A percentile compares a stretch with the other conserved stretches of the same genome.
phyloP scores from a whole-genome alignment of 345 rosid genomes.

The Rhizophora apiculata region DNA sequence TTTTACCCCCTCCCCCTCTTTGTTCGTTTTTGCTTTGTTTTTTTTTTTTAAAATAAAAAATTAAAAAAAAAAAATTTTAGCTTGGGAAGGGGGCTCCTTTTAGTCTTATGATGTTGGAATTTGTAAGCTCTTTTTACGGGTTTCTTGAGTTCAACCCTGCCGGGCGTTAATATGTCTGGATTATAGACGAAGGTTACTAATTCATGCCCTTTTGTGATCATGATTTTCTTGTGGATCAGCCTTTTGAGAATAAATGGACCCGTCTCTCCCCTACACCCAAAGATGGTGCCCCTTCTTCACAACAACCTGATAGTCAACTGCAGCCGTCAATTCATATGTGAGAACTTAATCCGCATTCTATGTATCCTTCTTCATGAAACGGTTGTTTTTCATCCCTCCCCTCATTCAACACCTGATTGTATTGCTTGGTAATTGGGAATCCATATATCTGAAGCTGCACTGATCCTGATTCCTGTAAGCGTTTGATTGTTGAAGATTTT shows the following conservation, averaged over 20 bases:
- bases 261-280: constrained; percentile 43
- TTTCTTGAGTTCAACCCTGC: no score
- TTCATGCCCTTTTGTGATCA: no score
- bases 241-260: constrained; percentile 74
- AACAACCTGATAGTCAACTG: constrained; percentile 46
- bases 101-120: no score
- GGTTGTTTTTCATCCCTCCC: no score
- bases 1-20: not conserved
- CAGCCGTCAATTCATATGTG: constrained; percentile 64
- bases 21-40: not conserved
- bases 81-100: no score
- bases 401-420: no score
- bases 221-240: constrained; percentile 34
- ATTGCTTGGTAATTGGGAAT: constrained; percentile 6
- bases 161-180: no score
- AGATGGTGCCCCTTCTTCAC: constrained; percentile 37
- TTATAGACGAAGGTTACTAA: no score
- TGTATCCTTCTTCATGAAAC: no score
- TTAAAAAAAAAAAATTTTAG: no score
- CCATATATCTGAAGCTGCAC: constrained; percentile 55
- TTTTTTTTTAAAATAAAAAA: not conserved
- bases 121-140: no score
- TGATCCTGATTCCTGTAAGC: constrained; percentile 74
- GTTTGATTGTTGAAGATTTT: constrained; percentile 62
- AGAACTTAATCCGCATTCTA: constrained; percentile 15